Conservation (phyloP, 805 yeast genomes). For the Soucietia sequanensis region DNA sequence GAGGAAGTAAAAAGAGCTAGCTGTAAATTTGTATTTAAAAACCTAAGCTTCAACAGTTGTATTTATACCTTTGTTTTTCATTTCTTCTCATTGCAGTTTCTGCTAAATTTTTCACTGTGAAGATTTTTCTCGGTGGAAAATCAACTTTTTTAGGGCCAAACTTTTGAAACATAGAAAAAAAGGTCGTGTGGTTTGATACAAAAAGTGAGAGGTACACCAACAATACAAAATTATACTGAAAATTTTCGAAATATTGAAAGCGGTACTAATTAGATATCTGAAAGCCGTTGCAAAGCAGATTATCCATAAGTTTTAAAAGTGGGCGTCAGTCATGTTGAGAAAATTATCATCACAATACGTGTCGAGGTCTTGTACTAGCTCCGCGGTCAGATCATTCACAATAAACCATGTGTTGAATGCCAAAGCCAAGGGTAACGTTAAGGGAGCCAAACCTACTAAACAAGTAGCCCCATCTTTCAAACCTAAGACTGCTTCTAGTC, state of each 20-base stretch:
- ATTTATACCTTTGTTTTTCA: no score
- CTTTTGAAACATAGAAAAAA: no score
- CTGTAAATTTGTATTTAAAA: no score
- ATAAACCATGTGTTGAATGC: not conserved
- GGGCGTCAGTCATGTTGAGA: not conserved
- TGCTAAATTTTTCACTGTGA: no score
- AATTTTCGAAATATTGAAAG: constrained; percentile 1
- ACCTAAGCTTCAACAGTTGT: no score
- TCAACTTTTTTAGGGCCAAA: no score
- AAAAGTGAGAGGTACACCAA: no score
- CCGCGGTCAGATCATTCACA: not conserved
- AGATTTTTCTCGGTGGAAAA: no score
- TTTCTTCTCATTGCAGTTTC: no score
- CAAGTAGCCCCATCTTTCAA: not conserved
- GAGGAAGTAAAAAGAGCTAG: no score
- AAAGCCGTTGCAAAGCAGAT: not conserved
- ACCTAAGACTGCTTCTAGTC: constrained; percentile 3
- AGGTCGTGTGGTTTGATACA: not conserved
- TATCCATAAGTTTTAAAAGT: not conserved
- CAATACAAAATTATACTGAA: not conserved
- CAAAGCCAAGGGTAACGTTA: not conserved
- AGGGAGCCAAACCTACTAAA: not conserved
- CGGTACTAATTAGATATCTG: not conserved
- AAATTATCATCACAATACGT: not conserved
- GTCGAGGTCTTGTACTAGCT: not conserved